Conservation (phyloP, 345 rosid species). For the Heritiera littoralis region DNA sequence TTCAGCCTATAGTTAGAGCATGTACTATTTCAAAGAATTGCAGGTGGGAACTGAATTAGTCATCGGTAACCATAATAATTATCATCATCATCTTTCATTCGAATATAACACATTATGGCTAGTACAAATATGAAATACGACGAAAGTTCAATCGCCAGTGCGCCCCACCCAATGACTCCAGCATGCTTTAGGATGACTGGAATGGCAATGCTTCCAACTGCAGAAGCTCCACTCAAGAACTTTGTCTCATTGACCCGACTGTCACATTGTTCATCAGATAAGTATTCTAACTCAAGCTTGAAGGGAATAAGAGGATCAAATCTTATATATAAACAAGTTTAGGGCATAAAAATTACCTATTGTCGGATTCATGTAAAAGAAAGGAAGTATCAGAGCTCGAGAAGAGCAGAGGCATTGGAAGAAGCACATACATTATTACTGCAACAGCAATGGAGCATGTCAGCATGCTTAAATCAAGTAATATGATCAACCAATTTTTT, state of each 20-base stretch:
- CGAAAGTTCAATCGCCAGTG: slow-evolving; percentile 78
- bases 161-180: slow-evolving; percentile 94
- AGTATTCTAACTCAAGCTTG: not conserved
- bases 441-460: slow-evolving; percentile 31
- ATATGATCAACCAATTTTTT: slow-evolving; percentile 29
- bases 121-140: slow-evolving; percentile 72
- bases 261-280: slow-evolving; percentile 10
- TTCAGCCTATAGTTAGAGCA: not conserved
- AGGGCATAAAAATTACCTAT: slow-evolving; percentile 35
- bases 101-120: slow-evolving; percentile 70
- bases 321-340: not conserved
- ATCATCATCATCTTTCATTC: slow-evolving; percentile 42
- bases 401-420: slow-evolving; percentile 94
- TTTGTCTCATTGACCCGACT: slow-evolving; percentile 95
- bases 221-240: slow-evolving; percentile 91
- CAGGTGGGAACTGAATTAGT: not conserved
- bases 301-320: slow-evolving; percentile 5
- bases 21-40: slow-evolving; percentile 9
- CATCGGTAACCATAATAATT: slow-evolving; percentile 54
- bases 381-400: slow-evolving; percentile 69
- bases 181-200: slow-evolving; percentile 90
- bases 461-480: slow-evolving; percentile 22
- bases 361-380: slow-evolving; percentile 63
- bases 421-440: slow-evolving; percentile 90
- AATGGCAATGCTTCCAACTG: slow-evolving; percentile 89